These are phyloP conservation scores for Avena eriantha DNA, from an alignment of 176 grass and related monocot species.

Conservation along the genomic window DNA sequence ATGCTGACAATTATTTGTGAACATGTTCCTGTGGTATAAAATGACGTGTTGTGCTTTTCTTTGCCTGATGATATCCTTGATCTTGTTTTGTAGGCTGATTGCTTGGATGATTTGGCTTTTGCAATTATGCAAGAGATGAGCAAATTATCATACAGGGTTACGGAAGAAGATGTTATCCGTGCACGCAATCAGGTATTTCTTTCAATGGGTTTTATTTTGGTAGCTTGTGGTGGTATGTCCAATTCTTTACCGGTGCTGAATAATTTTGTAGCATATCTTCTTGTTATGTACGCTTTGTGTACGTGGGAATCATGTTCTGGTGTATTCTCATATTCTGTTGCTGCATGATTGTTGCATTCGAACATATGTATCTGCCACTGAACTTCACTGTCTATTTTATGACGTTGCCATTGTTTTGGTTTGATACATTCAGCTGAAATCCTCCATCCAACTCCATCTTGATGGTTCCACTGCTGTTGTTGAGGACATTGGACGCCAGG, in stretches of 20 bases:
- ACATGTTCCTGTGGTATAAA: not conserved
- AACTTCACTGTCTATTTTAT: slow-evolving; percentile 22
- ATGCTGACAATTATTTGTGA: not conserved
- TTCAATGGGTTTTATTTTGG: not conserved
- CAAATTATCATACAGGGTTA: slow-evolving; percentile 92
- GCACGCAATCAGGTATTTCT: slow-evolving; percentile 91
- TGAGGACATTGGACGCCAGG: slow-evolving; percentile 98
- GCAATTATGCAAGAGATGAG: slow-evolving; percentile 97
- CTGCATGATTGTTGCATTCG: not conserved
- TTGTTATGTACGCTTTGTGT: not conserved
- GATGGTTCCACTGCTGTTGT: slow-evolving; percentile 89
- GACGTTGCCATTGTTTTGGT: slow-evolving; percentile 36
- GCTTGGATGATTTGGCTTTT: slow-evolving; percentile 94
- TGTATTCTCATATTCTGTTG: slow-evolving; percentile 13
- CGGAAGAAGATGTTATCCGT: slow-evolving; percentile 95
- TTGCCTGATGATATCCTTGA: not conserved
- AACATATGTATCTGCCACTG: not conserved
- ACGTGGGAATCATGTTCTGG: slow-evolving; percentile 17
- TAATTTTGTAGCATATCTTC: not conserved
- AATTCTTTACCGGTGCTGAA: not conserved
- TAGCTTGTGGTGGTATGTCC: not conserved
- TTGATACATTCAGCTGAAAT: slow-evolving; percentile 83
- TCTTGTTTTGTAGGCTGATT: slow-evolving; percentile 71
- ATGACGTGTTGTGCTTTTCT: not conserved
- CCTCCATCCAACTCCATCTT: slow-evolving; percentile 94